Evolutionary conservation across 768 basidiomycete genomes (phyloP).

Genomic region (Glaciozyma martinii): DNA sequence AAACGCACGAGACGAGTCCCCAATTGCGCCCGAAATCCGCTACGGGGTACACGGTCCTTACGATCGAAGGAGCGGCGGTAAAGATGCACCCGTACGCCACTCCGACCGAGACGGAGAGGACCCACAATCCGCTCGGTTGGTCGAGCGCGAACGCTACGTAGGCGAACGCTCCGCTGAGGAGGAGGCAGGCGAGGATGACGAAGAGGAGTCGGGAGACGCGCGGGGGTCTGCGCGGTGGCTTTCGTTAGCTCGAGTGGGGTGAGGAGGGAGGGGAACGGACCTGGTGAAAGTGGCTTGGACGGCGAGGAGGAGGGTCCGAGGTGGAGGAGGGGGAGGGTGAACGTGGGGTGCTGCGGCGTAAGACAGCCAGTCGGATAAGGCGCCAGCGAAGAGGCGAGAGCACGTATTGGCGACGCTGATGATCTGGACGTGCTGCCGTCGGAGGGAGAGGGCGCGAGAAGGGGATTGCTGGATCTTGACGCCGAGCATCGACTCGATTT

Average conservation of each 20-base stretch:
- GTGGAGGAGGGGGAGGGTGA: not conserved
- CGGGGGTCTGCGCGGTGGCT: not conserved
- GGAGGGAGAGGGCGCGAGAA: conserved; percentile 6
- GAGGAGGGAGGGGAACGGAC: not conserved
- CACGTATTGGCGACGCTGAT: conserved; percentile 28
- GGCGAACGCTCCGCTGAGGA: conserved; percentile 3
- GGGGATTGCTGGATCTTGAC: not conserved
- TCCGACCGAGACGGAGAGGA: conserved; percentile 16
- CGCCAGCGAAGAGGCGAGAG: conserved; percentile 28
- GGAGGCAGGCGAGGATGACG: not conserved
- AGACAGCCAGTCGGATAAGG: conserved; percentile 28
- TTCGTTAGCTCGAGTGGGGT: not conserved
- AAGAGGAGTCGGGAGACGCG: conserved; percentile 14
- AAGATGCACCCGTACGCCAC: conserved; percentile 2
- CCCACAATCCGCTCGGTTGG: conserved; percentile 13
- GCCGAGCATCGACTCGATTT: conserved; percentile 19
- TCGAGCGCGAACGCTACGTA: conserved; percentile 15
- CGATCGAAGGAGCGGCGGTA: conserved; percentile 19
- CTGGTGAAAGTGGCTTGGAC: not conserved
- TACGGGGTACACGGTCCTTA: conserved; percentile 14
- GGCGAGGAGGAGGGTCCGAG: not conserved
- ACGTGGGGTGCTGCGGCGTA: not conserved
- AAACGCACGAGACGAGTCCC: conserved; percentile 19
- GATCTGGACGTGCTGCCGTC: conserved; percentile 26
- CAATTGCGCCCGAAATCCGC: conserved; percentile 25